Base-by-base conservation (phyloP, 106 monocot genomes). In the Allium sativum region DNA sequence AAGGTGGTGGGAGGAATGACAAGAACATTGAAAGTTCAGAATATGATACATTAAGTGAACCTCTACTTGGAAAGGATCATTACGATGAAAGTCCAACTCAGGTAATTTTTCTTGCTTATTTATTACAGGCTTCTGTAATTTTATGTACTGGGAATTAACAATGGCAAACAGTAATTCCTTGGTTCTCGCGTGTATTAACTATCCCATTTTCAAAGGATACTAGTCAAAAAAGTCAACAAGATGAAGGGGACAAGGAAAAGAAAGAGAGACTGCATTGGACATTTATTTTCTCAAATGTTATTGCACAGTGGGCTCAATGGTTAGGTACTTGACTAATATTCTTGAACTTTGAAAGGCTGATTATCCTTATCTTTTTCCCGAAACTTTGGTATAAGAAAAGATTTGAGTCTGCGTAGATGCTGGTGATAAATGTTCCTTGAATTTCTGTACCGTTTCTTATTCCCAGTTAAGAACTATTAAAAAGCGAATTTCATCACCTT, bases 231-330 rank as follows among this genome's bases (percentile, higher is more conserved):
- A 68, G 40, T 42, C 22, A 80, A 18, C 67, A 68, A 45, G 78
- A 89, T 64, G 18, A 55, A 7, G 81, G 60, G 73, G 87, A 87
- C 67, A 82, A 84, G 42, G 64, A 70, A 51, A 77, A 77, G 65
- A 81, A 86, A 55, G 80, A 91, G 60, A 73, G 51, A 7, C 64
- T 81, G 31, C 91, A 96, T 45, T 91, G 96, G 96, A 65, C 87
- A 22, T 76, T 59, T 68, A 54, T 84, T 48, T 96, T 96, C 61
- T 74, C 82, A 21, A 76, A 79, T 56, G 74, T 90, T 65, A 84
- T 90, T 73, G 70, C 82, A 46, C 87, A 96, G 68, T 96, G 90
- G 87, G 77, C 82, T 66, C 84, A 91, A 53, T 91, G 90, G 84
- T 54, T 88, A 80, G 96, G 96, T 96, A 82, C 18, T 68, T 31